Base-by-base conservation (phyloP, 176 grass and related monocot genomes). In the Typha latifolia region DNA sequence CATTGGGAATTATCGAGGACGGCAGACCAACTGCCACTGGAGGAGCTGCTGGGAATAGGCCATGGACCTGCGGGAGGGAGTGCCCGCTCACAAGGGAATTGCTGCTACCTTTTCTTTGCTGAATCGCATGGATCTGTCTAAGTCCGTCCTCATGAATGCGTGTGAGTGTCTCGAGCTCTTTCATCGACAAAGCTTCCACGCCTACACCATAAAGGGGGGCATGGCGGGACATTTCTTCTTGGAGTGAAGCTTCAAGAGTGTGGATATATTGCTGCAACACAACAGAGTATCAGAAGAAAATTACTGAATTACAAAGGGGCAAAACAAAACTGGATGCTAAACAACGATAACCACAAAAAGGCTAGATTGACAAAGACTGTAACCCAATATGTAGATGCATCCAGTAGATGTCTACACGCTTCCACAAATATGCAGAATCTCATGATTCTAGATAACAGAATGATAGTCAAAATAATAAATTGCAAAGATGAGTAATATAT, bases 161-260 rank as follows among this genome's bases (percentile, higher is more conserved):
- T 59, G 85, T 70, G 49, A 99, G 80, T 13, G 94, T 84, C 18
- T 85, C 94, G 1, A 99, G 94, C 79, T 99, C 89, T 19, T 84
- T 82, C 47, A 82, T 65, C 0, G 83, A 87, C 61, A 99, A 70
- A 20, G 79, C 70, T 71, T 99, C 94, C 29, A 99, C 16, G 1
- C 89, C 89, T 3, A 77, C 86, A 63, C 94, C 89, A 56, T 93
- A 99, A 21, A 99, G 55, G 43, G 83, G 89, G 47, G 85, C 94
- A 82, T 99, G 89, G 52, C 89, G 79, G 12, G 76, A 52, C 89
- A 99, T 99, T 85, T 93, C 89, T 79, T 99, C 94, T 78, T 87
- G 85, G 32, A 99, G 76, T 62, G 89, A 93, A 7, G 79, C 81
- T 84, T 99, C 89, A 13, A 99, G 83, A 14, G 89, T 90, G 62